Percentiles rank a stretch among this genome's conserved stretches.
These are phyloP conservation scores for Aspergillus sp. DNA, from an alignment of 2,329 filamentous ascomycete genomes.

Conservation along the genomic window DNA sequence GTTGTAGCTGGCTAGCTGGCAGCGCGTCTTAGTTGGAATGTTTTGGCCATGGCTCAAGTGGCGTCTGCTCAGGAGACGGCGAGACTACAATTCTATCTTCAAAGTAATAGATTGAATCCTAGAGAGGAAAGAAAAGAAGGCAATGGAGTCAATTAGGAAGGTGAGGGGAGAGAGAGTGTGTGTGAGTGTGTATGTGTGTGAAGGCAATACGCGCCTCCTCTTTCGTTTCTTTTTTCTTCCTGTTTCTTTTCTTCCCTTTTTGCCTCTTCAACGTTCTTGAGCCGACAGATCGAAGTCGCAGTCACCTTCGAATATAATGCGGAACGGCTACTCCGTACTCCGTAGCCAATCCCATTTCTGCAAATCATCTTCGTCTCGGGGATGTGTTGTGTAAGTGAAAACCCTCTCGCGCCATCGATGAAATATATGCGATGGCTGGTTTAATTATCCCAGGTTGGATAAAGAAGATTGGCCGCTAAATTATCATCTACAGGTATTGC, in stretches of 20 bases:
- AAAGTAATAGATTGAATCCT: neutral
- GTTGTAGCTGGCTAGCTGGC: neutral
- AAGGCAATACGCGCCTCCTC: neutral
- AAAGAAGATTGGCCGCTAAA: neutral
- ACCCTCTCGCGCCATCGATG: neutral
- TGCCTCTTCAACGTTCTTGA: neutral
- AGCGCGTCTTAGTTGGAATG: slow-evolving; percentile 4
- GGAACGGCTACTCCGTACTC: neutral
- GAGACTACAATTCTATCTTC: neutral
- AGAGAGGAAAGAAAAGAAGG: neutral
- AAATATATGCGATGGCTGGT: neutral
- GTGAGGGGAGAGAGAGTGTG: neutral
- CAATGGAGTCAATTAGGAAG: neutral
- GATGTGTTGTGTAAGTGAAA: neutral
- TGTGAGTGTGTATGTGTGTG: neutral
- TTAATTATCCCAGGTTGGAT: neutral
- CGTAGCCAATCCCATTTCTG: neutral
- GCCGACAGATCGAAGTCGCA: neutral
- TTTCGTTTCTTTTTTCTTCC: neutral
- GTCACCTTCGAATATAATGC: neutral
- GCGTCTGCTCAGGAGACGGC: neutral
- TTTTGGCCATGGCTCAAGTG: slow-evolving; percentile 1
- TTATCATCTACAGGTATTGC: neutral
- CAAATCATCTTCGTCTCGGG: neutral
- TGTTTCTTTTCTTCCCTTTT: neutral